These are phyloP conservation scores for Hypoxylon sp. DNA, from an alignment of 2,329 filamentous ascomycete genomes.

Conservation along the genomic window DNA sequence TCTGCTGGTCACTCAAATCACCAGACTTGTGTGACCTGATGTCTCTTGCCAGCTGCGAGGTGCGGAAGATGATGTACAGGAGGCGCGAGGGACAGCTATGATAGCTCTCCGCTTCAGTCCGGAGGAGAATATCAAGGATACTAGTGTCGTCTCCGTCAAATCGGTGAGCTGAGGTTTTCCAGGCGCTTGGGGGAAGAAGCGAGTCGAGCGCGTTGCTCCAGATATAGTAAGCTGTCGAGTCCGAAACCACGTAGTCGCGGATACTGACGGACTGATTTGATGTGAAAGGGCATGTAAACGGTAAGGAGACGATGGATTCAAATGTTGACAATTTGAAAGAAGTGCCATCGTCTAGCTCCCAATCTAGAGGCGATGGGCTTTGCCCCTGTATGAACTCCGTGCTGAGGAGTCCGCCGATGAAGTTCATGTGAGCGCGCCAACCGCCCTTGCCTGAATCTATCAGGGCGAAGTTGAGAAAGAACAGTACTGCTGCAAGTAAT, in stretches of 20 bases:
- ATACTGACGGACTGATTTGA: slow-evolving; percentile 19
- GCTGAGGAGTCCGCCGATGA: slow-evolving; percentile 52
- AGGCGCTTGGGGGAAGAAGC: slow-evolving; percentile 47
- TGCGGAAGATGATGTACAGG: slow-evolving; percentile 55
- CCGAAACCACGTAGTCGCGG: slow-evolving; percentile 57
- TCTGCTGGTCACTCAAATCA: slow-evolving; percentile 45
- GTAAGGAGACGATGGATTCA: slow-evolving; percentile 9
- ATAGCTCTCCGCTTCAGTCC: slow-evolving; percentile 44
- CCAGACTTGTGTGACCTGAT: slow-evolving; percentile 38
- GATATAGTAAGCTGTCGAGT: slow-evolving; percentile 50
- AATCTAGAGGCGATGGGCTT: background rate
- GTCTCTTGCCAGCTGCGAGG: slow-evolving; percentile 54
- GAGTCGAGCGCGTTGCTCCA: slow-evolving; percentile 46
- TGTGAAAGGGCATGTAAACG: background rate
- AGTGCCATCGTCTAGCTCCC: background rate
- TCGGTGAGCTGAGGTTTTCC: slow-evolving; percentile 37
- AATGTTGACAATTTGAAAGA: background rate
- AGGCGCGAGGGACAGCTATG: slow-evolving; percentile 48
- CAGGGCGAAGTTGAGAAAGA: slow-evolving; percentile 61
- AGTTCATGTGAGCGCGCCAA: slow-evolving; percentile 58
- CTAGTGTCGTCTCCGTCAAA: slow-evolving; percentile 39
- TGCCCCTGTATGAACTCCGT: background rate
- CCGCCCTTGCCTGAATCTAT: slow-evolving; percentile 56
- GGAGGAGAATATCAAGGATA: slow-evolving; percentile 38
- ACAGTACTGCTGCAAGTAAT: slow-evolving; percentile 57